These are phyloP conservation scores for Cytospora chrysosperma DNA, from an alignment of 2,329 filamentous ascomycete genomes.

Conservation along the genomic window DNA sequence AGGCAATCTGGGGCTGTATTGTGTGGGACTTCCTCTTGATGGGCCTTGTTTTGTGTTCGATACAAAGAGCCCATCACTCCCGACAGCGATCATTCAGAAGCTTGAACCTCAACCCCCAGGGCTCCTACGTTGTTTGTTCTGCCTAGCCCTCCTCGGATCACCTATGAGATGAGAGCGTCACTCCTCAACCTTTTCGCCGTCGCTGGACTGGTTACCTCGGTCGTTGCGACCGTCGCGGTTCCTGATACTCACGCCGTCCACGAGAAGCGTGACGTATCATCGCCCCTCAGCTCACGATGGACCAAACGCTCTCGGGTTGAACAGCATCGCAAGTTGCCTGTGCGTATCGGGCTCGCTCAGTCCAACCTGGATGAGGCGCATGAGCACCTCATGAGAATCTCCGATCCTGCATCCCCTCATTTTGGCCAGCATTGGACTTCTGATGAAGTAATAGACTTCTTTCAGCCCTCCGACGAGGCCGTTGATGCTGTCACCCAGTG, in stretches of 20 bases:
- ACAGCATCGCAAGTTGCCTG: constrained; percentile 27
- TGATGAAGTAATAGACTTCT: constrained; percentile 37
- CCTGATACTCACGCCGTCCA: constrained; percentile 29
- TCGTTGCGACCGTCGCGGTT: neutral
- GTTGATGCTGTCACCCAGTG: constrained; percentile 31
- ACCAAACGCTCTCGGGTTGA: constrained; percentile 29
- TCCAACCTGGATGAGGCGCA: constrained; percentile 30
- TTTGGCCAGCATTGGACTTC: constrained; percentile 40
- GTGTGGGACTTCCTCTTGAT: too few species aligned
- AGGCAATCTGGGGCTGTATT: too few species aligned
- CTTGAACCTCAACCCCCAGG: neutral
- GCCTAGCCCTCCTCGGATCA: neutral
- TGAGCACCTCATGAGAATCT: constrained; percentile 31
- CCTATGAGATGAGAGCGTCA: neutral
- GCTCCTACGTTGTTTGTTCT: neutral
- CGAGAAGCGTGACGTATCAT: constrained; percentile 28
- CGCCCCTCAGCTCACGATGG: constrained; percentile 26
- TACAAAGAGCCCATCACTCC: neutral
- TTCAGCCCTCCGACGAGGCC: constrained; percentile 33
- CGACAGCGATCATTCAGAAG: neutral
- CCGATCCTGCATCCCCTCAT: constrained; percentile 31
- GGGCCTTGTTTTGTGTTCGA: neutral
- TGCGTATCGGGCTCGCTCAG: constrained; percentile 32
- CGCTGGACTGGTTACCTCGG: neutral
- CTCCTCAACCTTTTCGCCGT: neutral